Conservation (phyloP, 2,329 filamentous ascomycete species). For the Exophiala sp. region DNA sequence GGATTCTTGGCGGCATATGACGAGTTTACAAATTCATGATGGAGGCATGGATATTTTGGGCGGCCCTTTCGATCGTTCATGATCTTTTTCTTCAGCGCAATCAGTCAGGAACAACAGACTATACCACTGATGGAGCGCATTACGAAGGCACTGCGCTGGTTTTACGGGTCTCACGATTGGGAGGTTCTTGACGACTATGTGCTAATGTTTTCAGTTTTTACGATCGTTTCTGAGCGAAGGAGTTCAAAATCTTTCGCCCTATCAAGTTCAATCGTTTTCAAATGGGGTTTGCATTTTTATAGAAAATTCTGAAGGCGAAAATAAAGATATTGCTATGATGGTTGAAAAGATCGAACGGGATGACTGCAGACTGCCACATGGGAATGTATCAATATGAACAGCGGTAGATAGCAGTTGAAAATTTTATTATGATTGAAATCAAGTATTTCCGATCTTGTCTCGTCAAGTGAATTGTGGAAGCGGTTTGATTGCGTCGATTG, state of each 20-base stretch:
- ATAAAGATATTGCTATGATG: constrained; percentile 1
- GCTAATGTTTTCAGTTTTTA: constrained; percentile 11
- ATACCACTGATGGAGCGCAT: constrained; percentile 11
- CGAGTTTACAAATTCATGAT: neutral
- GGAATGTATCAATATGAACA: constrained; percentile 16
- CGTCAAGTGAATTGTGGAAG: no score
- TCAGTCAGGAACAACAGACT: neutral
- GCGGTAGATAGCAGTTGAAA: constrained; percentile 17
- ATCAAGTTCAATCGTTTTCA: constrained; percentile 1
- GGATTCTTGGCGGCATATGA: neutral
- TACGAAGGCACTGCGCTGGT: constrained; percentile 1
- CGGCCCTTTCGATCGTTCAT: constrained; percentile 11
- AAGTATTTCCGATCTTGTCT: no score
- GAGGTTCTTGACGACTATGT: constrained; percentile 1
- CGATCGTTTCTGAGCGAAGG: constrained; percentile 15
- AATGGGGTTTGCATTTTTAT: constrained; percentile 3
- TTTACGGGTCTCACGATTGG: neutral
- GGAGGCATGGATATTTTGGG: neutral
- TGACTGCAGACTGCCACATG: constrained; percentile 16
- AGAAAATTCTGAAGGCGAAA: neutral
- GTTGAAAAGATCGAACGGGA: constrained; percentile 1
- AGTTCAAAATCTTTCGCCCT: neutral
- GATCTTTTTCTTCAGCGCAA: constrained; percentile 3
- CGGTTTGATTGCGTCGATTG: no score
- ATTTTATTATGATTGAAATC: neutral